Base-by-base conservation (phyloP, 345 rosid genomes). In the Erucastrum elatum region DNA sequence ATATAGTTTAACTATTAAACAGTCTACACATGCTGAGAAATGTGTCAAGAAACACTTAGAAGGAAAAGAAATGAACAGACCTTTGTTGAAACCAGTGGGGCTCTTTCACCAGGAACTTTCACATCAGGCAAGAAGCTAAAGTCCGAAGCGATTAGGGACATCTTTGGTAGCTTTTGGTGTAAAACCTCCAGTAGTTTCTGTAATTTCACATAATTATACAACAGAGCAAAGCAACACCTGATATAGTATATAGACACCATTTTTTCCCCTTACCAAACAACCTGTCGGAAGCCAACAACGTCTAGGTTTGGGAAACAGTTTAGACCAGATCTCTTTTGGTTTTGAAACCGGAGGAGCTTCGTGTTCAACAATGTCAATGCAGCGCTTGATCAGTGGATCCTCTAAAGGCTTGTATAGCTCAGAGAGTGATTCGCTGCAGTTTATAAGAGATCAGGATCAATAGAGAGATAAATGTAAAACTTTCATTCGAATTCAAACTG, bases 201-300 rank as follows among this genome's bases (percentile, higher is more conserved):
- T 84, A 85, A 27, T 46, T 61, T 56, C 75, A 46, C 71, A 76
- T 21, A 61, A 64, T 79, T 73, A 58, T 72, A 80, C n/a, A 39
- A 72, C 68, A 65, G 69, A 31, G 59, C 7, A 69, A 74, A 5
- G 21, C 51, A 56, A 35, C 8, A 16, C 33, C 55, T 72, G 13
- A 59, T 59, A 62, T 62, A 66, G 10, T 41, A 60, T 44, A 26
- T 41, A 44, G 72, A 70, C 71, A 64, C 53, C 8, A 51, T 34
- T 10, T 25, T 26, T 68, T 60, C 68, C 60, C 83, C 86, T 81
- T 89, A 95, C 97, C 97, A 95, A 84, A 87, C 92, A 93, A 60
- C 99, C 98, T 2, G 99, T 95, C 1, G 97, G 99, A 76, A 95
- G 91, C 99, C 99, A 95, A 77, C 90, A 84, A 84, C 98, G 91